Conservation (phyloP, 176 grass and related monocot genomes). For the Ensete glaucum region DNA sequence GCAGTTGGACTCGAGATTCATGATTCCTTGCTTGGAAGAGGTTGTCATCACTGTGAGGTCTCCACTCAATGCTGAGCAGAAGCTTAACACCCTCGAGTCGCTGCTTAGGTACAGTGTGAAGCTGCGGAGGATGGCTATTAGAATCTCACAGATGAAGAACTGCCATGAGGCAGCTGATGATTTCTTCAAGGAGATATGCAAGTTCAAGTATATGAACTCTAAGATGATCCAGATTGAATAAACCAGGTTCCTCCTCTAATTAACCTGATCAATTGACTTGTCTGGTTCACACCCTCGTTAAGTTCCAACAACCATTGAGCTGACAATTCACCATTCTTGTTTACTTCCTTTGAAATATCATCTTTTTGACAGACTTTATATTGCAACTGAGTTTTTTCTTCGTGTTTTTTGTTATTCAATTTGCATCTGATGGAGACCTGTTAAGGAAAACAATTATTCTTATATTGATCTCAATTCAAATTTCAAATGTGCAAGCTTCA, state of each 20-base stretch:
- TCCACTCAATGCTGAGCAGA: slow-evolving; percentile 90
- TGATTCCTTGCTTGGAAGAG: slow-evolving; percentile 84
- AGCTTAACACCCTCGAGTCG: slow-evolving; percentile 77
- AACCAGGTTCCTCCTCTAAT: slow-evolving; percentile 10
- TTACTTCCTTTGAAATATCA: not conserved
- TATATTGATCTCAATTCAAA: not conserved
- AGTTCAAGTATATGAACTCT: slow-evolving; percentile 71
- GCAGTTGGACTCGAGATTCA: slow-evolving; percentile 70
- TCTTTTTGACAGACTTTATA: not conserved
- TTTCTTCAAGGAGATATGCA: slow-evolving; percentile 98
- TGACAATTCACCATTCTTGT: slow-evolving; percentile 12
- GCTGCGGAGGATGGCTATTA: slow-evolving; percentile 62
- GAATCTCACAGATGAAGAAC: slow-evolving; percentile 98
- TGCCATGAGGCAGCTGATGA: slow-evolving; percentile 83
- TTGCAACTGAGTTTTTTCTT: not conserved
- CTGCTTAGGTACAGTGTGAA: slow-evolving; percentile 56
- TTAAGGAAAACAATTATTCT: not conserved
- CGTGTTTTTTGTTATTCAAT: not conserved
- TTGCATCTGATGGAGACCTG: not conserved
- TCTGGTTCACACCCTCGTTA: not conserved
- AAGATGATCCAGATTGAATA: slow-evolving; percentile 70
- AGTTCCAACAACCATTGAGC: not conserved
- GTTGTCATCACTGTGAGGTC: slow-evolving; percentile 81
- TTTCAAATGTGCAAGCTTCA: not conserved
- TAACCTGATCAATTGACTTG: not conserved